Conservation (phyloP, 2,329 filamentous ascomycete species). For the Fusarium sp. region DNA sequence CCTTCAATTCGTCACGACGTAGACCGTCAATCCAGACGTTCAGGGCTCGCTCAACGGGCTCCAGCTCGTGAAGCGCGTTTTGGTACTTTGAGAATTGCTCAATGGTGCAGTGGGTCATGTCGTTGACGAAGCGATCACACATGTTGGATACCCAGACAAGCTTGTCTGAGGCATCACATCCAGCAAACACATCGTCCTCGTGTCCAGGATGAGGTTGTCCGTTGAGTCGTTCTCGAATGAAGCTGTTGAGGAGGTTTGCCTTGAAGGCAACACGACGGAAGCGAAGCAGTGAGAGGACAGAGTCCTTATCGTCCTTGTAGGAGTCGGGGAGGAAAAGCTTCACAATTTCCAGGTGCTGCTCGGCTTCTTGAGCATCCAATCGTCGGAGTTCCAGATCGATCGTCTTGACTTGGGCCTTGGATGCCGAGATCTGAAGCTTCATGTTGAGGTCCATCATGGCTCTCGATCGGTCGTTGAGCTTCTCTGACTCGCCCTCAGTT, state of each 20-base stretch:
- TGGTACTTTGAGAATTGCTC: conserved; percentile 84
- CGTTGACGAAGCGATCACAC: conserved; percentile 85
- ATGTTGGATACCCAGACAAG: conserved; percentile 85
- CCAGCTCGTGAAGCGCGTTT: conserved; percentile 84
- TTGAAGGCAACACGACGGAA: conserved; percentile 93
- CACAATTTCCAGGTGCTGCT: conserved; percentile 88
- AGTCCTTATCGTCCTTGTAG: conserved; percentile 83
- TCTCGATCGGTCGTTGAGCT: conserved; percentile 86
- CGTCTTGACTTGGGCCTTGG: conserved; percentile 92
- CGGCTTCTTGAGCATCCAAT: conserved; percentile 88
- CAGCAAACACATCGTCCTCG: conserved; percentile 82
- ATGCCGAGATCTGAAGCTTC: conserved; percentile 89
- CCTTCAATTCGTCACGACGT: conserved; percentile 85
- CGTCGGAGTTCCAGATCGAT: conserved; percentile 90
- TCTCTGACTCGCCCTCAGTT: conserved; percentile 91
- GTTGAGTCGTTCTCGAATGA: conserved; percentile 81
- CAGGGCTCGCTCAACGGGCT: conserved; percentile 88
- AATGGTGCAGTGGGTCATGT: conserved; percentile 81
- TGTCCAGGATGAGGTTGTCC: conserved; percentile 74
- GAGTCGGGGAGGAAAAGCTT: conserved; percentile 89
- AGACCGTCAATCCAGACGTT: conserved; percentile 90
- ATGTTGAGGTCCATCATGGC: conserved; percentile 98
- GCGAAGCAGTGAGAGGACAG: conserved; percentile 86
- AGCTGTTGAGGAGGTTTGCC: conserved; percentile 79
- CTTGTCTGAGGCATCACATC: conserved; percentile 85